Evolutionary conservation across 2,329 filamentous ascomycete species (phyloP), one percentile per base, ranked within the genome.

Genomic region (Fonsecaea nubica): DNA sequence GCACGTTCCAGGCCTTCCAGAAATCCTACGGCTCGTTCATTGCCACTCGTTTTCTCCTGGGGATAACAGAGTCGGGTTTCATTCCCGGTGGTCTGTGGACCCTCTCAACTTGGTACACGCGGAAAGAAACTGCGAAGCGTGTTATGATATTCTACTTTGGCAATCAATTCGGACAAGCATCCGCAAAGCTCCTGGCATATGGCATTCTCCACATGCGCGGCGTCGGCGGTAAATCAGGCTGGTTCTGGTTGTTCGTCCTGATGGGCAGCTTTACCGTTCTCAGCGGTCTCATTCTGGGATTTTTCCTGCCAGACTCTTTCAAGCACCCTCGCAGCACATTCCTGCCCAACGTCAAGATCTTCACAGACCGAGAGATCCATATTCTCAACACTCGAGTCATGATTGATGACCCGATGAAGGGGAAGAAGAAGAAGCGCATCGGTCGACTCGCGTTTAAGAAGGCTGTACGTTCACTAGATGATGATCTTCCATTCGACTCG

Each of bases 81-180:
- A 86, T 87, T 62, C 85, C 85, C 0, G 85, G 84, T 69, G 77
- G 78, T 6, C 75, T 83, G 0, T 85, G 79, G 76, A 84, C 83
- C 2, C 75, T 87, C 1, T 85, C 84, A 0, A 84, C 81, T 0
- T 87, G 84, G 84, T 87, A 87, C 73, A 85, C 83, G 0, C 79
- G 79, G 2, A 76, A 77, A 2, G 85, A 87, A 72, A 83, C 82
- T 0, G 83, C 82, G 62, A 82, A 85, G 66, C 80, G 84, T 8
- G 80, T 85, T 57, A 83, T 83, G 72, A 72, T 86, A 38, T 86
- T 86, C 74, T 87, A 83, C 76, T 84, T 86, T 63, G 85, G 85
- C 10, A 85, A 85, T 71, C 81, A 85, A 72, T 78, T 85, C 15
- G 84, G 83, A 4, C 78, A 79, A 18, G 82, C 81, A 0, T 80